A percentile compares a stretch with the other conserved stretches of the same genome.
phyloP scores from a whole-genome alignment of 2,329 filamentous ascomycete species.

The Pestalotiopsis sp. region DNA sequence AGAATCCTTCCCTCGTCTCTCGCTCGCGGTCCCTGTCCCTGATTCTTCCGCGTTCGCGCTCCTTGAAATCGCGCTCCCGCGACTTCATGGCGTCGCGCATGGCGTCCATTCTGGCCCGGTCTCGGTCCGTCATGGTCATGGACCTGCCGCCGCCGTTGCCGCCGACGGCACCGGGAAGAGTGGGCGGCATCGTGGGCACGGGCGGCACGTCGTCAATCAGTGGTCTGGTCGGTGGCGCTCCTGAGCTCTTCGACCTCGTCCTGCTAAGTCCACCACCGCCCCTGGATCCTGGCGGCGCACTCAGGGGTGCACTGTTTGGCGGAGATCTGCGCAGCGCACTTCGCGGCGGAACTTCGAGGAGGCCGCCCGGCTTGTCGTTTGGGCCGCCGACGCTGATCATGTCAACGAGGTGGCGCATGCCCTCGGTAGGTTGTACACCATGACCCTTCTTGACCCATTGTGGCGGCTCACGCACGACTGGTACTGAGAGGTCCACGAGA shows the following conservation, averaged over 20 bases:
- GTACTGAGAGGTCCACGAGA: constrained; percentile 25
- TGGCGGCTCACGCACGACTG: constrained; percentile 26
- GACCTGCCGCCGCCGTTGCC: constrained; percentile 1
- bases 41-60: constrained; percentile 7
- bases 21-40: constrained; percentile 20
- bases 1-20: constrained; percentile 22
- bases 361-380: constrained; percentile 11
- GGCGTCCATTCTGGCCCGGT: neutral
- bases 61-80: neutral
- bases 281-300: constrained; percentile 1
- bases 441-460: constrained; percentile 31
- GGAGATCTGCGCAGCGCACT: constrained; percentile 23
- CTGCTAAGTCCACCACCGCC: constrained; percentile 17
- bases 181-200: constrained; percentile 27
- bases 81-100: constrained; percentile 7
- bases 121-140: constrained; percentile 7
- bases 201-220: constrained; percentile 21
- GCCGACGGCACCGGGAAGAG: constrained; percentile 15
- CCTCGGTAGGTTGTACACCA: constrained; percentile 31
- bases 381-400: constrained; percentile 24
- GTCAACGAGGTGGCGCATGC: constrained; percentile 29
- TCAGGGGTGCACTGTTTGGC: constrained; percentile 13
- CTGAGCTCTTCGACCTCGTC: constrained; percentile 28
- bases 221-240: constrained; percentile 18
- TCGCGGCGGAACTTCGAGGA: constrained; percentile 23